These are phyloP conservation scores for Erodium trifolium DNA, from an alignment of 441 rosid genomes.

Conservation along the genomic window DNA sequence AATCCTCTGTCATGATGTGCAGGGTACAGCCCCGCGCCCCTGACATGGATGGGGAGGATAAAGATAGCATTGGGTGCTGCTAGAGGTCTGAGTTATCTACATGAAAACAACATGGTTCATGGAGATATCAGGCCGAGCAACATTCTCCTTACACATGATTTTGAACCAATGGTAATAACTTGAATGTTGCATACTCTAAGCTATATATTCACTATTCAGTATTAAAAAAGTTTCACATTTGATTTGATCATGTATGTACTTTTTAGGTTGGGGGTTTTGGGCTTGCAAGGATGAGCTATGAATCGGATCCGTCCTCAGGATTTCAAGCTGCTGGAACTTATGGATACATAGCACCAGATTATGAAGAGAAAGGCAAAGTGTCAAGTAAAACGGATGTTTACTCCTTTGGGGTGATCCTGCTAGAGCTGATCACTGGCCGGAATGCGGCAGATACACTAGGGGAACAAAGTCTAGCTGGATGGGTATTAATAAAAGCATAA, in stretches of 20 bases:
- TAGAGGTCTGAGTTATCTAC: conserved; percentile 35
- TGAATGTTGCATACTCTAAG: background rate
- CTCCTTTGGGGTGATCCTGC: conserved; percentile 41
- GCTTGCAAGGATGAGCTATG: conserved; percentile 20
- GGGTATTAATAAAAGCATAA: conserved; percentile 26
- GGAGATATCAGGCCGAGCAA: conserved; percentile 54
- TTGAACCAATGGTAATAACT: conserved; percentile 39
- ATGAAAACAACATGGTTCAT: conserved; percentile 38
- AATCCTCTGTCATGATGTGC: conserved; percentile 21
- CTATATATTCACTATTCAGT: background rate
- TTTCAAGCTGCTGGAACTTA: conserved; percentile 24
- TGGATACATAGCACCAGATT: conserved; percentile 43
- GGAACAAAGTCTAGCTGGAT: conserved; percentile 21
- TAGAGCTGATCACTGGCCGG: conserved; percentile 37
- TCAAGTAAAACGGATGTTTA: conserved; percentile 46
- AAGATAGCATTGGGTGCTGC: conserved; percentile 33
- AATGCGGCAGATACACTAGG: conserved; percentile 19
- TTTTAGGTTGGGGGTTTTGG: conserved; percentile 46
- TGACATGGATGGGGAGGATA: conserved; percentile 36
- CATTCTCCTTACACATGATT: conserved; percentile 37
- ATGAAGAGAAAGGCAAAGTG: conserved; percentile 25
- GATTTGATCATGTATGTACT: background rate
- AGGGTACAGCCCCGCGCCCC: conserved; percentile 26
- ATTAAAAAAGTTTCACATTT: too few species aligned
- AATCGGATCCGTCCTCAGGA: conserved; percentile 9